phyloP scores from a whole-genome alignment of 192 early-diverging fungal species.

The Mortierella alpina region DNA sequence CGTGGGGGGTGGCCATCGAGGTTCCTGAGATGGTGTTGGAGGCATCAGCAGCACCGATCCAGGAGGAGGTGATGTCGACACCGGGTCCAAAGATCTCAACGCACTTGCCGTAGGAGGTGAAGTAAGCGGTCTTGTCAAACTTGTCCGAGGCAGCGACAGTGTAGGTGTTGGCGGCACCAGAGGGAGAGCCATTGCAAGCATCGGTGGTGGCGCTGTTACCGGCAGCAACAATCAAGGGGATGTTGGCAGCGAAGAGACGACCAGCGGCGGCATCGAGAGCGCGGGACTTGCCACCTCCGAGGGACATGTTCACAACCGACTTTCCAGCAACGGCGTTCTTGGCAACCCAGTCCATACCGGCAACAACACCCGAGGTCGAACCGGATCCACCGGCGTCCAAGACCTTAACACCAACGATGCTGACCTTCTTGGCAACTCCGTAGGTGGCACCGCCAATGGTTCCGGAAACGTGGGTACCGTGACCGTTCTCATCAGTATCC shows the following conservation, averaged over 20 bases:
- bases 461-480: constrained; percentile 79
- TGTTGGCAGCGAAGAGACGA: constrained; percentile 39
- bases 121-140: constrained; percentile 60
- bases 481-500: constrained; percentile 67
- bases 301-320: constrained; percentile 67
- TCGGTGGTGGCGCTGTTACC: constrained; percentile 61
- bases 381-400: constrained; percentile 67
- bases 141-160: constrained; percentile 58
- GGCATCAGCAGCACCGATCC: constrained; percentile 33
- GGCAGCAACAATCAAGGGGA: constrained; percentile 65
- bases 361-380: constrained; percentile 62
- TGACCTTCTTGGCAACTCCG: constrained; percentile 81
- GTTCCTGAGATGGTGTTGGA: constrained; percentile 65
- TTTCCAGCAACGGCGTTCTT: constrained; percentile 89
- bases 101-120: constrained; percentile 64
- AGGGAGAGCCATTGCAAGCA: constrained; percentile 67
- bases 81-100: constrained; percentile 73
- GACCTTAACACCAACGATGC: constrained; percentile 78
- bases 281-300: constrained; percentile 67
- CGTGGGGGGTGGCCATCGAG: constrained; percentile 65
- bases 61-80: constrained; percentile 58
- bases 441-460: constrained; percentile 70
- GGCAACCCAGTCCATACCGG: constrained; percentile 89
- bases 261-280: constrained; percentile 56
- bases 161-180: constrained; percentile 47